phyloP scores from a whole-genome alignment of 148 eudicot genomes.

The Rhododendron kiyosumense region DNA sequence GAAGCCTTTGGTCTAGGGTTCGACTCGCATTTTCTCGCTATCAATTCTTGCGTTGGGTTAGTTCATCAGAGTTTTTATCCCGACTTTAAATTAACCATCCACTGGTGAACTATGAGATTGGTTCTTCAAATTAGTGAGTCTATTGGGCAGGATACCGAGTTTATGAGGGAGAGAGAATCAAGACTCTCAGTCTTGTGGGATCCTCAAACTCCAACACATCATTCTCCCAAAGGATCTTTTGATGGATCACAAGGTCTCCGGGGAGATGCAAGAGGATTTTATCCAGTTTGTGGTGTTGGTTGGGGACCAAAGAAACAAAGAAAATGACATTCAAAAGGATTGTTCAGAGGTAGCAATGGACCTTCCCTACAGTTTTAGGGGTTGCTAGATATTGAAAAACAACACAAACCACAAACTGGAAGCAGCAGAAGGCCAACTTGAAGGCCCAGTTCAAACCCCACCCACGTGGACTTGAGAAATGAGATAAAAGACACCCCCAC shows the following conservation, averaged over 20 bases:
- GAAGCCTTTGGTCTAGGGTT: background rate
- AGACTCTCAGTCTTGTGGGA: background rate
- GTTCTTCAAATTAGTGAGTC: background rate
- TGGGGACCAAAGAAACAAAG: background rate
- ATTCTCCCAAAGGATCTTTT: background rate
- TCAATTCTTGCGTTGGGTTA: too few relatives aligned
- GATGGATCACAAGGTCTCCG: background rate
- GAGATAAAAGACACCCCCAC: background rate
- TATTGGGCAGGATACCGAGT: background rate
- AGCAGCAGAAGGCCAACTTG: background rate
- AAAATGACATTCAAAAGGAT: conserved; percentile 1
- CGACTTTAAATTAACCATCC: background rate
- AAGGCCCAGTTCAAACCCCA: background rate
- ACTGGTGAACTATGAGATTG: background rate
- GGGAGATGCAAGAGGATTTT: background rate
- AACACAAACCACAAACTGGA: background rate
- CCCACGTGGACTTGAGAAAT: background rate
- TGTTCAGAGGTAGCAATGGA: background rate
- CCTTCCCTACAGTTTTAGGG: background rate
- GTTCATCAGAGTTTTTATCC: too few relatives aligned
- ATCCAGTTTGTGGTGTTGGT: background rate
- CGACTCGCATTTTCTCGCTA: too few relatives aligned
- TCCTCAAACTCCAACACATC: background rate
- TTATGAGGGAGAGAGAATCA: background rate
- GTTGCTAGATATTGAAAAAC: background rate